Evolutionary conservation across 345 rosid species (phyloP).

Genomic region (Eutrema japonicum): DNA sequence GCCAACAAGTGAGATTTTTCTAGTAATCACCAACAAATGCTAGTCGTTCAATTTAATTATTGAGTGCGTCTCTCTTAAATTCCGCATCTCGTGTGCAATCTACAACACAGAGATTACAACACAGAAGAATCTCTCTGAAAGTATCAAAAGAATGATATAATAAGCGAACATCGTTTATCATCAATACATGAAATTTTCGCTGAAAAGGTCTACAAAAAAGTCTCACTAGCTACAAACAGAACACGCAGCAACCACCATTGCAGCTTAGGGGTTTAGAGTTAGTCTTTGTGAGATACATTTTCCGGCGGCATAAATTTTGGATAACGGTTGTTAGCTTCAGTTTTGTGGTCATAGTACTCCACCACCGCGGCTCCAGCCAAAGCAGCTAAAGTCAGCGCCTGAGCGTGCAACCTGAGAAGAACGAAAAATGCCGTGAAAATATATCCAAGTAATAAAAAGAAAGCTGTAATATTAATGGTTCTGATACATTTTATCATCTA

Average conservation of each 20-base stretch:
- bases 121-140: constrained; percentile 3
- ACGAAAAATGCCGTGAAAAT: not conserved
- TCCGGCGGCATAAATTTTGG: constrained; percentile 51
- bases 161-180: not conserved
- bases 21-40: not conserved
- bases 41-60: not conserved
- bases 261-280: constrained; percentile 6
- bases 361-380: constrained; percentile 80
- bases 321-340: constrained; percentile 48
- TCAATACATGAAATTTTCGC: not conserved
- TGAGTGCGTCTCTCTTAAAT: not conserved
- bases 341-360: constrained; percentile 70
- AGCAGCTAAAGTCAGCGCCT: constrained; percentile 81
- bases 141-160: constrained; percentile 11
- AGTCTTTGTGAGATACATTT: constrained; percentile 53
- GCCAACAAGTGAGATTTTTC: not conserved
- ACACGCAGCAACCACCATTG: constrained; percentile 7
- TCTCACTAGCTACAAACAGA: constrained; percentile 12
- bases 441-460: not conserved
- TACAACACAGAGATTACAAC: not conserved
- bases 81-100: not conserved
- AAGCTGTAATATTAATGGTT: not conserved
- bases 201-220: not conserved
- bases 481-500: not conserved
- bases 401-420: constrained; percentile 73